Evolutionary conservation across 2,329 filamentous ascomycete species (phyloP).

Genomic region (Juglanconis oblonga): DNA sequence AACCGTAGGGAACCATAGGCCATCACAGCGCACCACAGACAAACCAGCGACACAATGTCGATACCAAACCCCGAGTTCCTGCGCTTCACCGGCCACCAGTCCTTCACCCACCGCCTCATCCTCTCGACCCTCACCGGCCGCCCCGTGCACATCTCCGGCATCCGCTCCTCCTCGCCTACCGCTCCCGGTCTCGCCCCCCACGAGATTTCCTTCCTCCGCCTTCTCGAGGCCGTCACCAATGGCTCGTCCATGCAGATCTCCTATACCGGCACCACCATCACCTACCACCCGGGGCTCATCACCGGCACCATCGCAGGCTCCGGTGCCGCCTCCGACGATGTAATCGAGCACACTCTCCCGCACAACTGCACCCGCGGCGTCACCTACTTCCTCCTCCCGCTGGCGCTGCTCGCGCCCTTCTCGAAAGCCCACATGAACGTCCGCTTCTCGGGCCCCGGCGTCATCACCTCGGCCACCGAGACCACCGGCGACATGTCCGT

Average conservation of each 20-base stretch:
- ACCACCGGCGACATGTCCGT: constrained; percentile 77
- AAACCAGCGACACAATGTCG: constrained; percentile 36
- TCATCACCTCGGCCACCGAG: constrained; percentile 84
- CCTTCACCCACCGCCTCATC: constrained; percentile 79
- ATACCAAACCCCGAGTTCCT: constrained; percentile 53
- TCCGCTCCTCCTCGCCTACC: constrained; percentile 81
- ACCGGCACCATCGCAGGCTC: constrained; percentile 77
- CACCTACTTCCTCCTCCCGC: constrained; percentile 86
- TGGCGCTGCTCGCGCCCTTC: constrained; percentile 90
- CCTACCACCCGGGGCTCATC: constrained; percentile 89
- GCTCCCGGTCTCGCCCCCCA: constrained; percentile 86
- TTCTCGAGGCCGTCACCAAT: constrained; percentile 93
- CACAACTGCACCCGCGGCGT: constrained; percentile 75
- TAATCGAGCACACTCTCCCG: constrained; percentile 79
- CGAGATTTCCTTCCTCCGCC: constrained; percentile 92
- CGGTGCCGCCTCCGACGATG: constrained; percentile 66
- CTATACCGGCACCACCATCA: constrained; percentile 89
- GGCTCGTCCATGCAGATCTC: constrained; percentile 93
- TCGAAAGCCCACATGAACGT: constrained; percentile 89
- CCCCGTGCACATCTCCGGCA: constrained; percentile 88
- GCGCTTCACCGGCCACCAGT: constrained; percentile 79
- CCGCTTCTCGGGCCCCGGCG: constrained; percentile 82
- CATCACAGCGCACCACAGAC: neutral
- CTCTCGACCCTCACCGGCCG: constrained; percentile 89
- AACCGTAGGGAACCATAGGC: neutral